Conservation (phyloP, 192 early-diverging fungal genomes). For the Gigaspora rosea region DNA sequence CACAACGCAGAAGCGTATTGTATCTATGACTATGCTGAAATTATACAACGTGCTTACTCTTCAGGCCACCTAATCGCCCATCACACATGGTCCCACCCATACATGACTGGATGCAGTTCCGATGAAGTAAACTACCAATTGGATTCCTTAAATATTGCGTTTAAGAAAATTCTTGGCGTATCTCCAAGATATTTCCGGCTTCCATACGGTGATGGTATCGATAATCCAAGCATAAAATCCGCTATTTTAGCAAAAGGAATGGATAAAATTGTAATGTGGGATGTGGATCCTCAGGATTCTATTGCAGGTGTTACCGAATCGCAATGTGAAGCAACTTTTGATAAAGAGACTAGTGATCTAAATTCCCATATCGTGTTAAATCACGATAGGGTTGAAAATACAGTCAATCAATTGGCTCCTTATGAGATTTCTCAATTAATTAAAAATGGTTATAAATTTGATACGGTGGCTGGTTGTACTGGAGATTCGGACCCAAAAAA, state of each 20-base stretch:
- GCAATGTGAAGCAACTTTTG: neutral
- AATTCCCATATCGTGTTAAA: constrained; percentile 3
- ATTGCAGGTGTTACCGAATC: no score
- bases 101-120: constrained; percentile 41
- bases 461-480: constrained; percentile 1
- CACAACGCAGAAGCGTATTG: constrained; percentile 32
- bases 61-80: constrained; percentile 66
- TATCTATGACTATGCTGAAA: constrained; percentile 48
- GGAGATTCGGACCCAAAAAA: neutral
- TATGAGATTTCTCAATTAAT: neutral
- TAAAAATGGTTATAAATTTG: neutral
- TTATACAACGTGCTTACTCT: constrained; percentile 39
- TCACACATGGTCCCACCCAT: constrained; percentile 61
- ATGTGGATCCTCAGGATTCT: constrained; percentile 33
- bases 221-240: constrained; percentile 7
- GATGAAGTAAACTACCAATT: constrained; percentile 48
- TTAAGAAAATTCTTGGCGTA: constrained; percentile 54
- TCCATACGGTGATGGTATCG: constrained; percentile 48
- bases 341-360: neutral
- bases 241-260: constrained; percentile 34
- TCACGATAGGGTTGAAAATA: neutral
- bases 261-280: constrained; percentile 38
- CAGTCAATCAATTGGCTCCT: neutral
- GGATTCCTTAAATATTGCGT: constrained; percentile 50
- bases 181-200: constrained; percentile 61